Percentiles rank a stretch among this genome's conserved stretches.
Evolutionary conservation across 345 rosid genomes (phyloP).

Genomic region (Gossypium australe): DNA sequence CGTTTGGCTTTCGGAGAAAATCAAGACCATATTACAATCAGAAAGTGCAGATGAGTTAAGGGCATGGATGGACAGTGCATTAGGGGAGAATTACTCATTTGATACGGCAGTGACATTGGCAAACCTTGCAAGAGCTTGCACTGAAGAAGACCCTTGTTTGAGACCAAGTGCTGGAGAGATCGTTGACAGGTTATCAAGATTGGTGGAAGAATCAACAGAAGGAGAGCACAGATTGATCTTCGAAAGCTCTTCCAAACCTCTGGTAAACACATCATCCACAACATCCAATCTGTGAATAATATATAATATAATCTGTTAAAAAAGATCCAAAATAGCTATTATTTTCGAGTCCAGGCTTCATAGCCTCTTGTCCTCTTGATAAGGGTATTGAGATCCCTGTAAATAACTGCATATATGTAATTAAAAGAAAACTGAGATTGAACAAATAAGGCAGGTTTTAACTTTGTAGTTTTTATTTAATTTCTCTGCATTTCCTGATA

Average conservation of each 20-base stretch:
- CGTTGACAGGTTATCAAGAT: conserved; percentile 56
- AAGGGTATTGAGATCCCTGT: conserved; percentile 17
- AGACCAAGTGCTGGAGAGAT: conserved; percentile 81
- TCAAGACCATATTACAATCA: conserved; percentile 34
- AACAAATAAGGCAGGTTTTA: conserved; percentile 3
- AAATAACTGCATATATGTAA: conserved; percentile 17
- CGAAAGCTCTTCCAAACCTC: conserved; percentile 73
- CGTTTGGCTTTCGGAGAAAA: conserved; percentile 37
- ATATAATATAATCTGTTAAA: conserved; percentile 3
- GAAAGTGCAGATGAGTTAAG: conserved; percentile 49
- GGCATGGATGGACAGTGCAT: conserved; percentile 67
- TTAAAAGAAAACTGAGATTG: conserved; percentile 9
- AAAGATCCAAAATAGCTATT: neutral
- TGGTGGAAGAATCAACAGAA: conserved; percentile 46
- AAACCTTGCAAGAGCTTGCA: conserved; percentile 63
- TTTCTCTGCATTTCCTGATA: neutral
- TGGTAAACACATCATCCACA: conserved; percentile 40
- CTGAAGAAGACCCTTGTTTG: conserved; percentile 46
- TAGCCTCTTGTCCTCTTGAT: neutral
- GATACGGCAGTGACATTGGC: conserved; percentile 63
- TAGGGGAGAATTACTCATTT: conserved; percentile 68
- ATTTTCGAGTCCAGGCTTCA: neutral
- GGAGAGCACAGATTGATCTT: conserved; percentile 36
- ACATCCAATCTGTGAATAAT: conserved; percentile 14
- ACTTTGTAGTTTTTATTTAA: neutral